phyloP scores from a whole-genome alignment of 352 stramenopile species.

The Blastocystis sp. region DNA sequence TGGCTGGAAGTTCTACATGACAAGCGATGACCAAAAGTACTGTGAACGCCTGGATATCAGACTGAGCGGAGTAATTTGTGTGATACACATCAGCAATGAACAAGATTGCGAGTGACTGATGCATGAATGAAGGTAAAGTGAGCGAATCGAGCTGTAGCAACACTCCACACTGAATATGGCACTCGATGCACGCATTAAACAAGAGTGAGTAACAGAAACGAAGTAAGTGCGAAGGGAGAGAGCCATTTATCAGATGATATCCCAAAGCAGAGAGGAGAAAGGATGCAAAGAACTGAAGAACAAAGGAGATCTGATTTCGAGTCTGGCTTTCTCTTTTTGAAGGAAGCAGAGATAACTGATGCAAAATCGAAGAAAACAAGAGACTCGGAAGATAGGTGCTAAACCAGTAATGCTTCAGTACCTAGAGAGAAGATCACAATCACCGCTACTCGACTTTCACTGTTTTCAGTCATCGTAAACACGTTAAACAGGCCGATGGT shows the following conservation, averaged over 20 bases:
- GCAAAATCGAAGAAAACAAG: background rate
- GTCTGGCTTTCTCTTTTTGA: background rate
- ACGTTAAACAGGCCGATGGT: background rate
- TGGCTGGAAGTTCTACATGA: background rate
- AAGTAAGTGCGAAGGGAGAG: background rate
- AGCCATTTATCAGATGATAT: background rate
- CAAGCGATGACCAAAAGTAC: background rate
- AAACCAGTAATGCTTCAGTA: conserved; percentile 25
- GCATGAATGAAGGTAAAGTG: background rate
- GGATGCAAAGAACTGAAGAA: background rate
- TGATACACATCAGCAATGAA: background rate
- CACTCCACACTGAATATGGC: background rate
- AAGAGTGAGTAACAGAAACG: background rate
- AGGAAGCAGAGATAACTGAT: background rate
- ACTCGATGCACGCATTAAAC: background rate
- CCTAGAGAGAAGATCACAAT: background rate
- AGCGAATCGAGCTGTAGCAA: background rate
- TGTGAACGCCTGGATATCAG: background rate
- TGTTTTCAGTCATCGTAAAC: conserved; percentile 23
- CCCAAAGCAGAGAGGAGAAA: background rate
- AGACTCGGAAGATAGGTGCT: background rate
- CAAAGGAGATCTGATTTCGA: background rate
- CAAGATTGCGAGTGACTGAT: background rate
- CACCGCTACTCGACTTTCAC: background rate
- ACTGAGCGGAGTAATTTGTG: background rate